phyloP scores from a whole-genome alignment of 208 protist genomes.

The Leishmania arabica region DNA sequence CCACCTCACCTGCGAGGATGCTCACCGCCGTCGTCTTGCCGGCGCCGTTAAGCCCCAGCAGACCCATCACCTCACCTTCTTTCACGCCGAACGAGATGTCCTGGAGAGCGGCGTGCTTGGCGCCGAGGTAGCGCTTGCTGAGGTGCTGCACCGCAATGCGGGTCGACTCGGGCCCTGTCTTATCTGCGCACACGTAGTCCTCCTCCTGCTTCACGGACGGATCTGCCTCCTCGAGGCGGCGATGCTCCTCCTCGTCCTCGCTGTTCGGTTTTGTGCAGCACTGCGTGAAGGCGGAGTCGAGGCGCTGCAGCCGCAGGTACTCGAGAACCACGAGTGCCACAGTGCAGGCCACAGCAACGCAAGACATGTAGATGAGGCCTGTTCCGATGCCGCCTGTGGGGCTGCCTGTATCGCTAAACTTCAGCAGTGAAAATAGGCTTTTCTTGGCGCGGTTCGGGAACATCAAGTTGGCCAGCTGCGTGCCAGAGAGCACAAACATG shows the following conservation, averaged over 20 bases:
- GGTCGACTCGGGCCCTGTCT: slow-evolving; percentile 46
- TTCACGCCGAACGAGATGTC: slow-evolving; percentile 79
- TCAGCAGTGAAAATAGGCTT: slow-evolving; percentile 48
- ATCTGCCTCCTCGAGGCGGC: slow-evolving; percentile 20
- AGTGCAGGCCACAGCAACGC: slow-evolving; percentile 50
- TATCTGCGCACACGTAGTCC: slow-evolving; percentile 40
- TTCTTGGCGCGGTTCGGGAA: slow-evolving; percentile 31
- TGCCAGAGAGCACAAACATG: slow-evolving; percentile 63
- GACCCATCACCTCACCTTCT: slow-evolving; percentile 77
- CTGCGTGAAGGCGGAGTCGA: slow-evolving; percentile 18
- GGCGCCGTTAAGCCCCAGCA: slow-evolving; percentile 92
- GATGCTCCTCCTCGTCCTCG: slow-evolving; percentile 27
- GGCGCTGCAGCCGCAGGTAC: slow-evolving; percentile 47
- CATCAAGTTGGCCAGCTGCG: slow-evolving; percentile 53
- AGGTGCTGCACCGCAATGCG: slow-evolving; percentile 72
- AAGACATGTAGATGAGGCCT: slow-evolving; percentile 76
- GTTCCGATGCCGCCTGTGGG: slow-evolving; percentile 67
- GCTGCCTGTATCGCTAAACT: slow-evolving; percentile 22
- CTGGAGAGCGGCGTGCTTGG: slow-evolving; percentile 42
- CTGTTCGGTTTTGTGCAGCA: slow-evolving; percentile 24
- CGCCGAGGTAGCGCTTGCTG: slow-evolving; percentile 51
- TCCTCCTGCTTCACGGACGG: slow-evolving; percentile 49
- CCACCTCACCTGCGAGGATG: slow-evolving; percentile 81
- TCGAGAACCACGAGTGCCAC: slow-evolving; percentile 63
- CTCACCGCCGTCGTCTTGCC: slow-evolving; percentile 92